Evolutionary conservation across 345 rosid species (phyloP).

Genomic region (Reutealis trisperma): DNA sequence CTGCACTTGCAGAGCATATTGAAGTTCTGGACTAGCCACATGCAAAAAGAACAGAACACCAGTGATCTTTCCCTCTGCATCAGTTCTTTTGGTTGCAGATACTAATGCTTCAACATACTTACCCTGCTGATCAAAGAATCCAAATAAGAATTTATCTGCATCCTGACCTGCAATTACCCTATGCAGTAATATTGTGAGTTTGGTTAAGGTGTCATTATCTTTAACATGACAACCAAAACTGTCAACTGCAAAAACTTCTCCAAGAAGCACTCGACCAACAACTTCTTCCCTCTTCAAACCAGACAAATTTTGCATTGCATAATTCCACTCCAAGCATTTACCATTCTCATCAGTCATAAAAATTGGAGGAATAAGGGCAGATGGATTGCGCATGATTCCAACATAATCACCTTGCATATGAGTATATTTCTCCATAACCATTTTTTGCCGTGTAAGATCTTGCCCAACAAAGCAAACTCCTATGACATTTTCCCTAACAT

Average conservation of each 20-base stretch:
- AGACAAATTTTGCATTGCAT: conserved; percentile 77
- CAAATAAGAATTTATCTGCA: conserved; percentile 59
- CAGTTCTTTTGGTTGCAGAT: conserved; percentile 60
- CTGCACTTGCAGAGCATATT: conserved; percentile 72
- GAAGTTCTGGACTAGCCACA: conserved; percentile 77
- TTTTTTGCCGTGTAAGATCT: conserved; percentile 69
- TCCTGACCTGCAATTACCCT: conserved; percentile 57
- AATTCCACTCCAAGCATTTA: conserved; percentile 76
- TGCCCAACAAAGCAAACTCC: conserved; percentile 87
- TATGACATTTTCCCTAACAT: conserved; percentile 48
- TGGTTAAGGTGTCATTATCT: conserved; percentile 67
- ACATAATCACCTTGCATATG: conserved; percentile 70
- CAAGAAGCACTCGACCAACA: conserved; percentile 58
- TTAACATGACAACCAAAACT: conserved; percentile 63
- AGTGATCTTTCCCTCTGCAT: conserved; percentile 57
- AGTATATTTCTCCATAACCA: conserved; percentile 54
- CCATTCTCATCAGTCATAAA: conserved; percentile 72
- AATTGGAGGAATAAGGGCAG: conserved; percentile 79
- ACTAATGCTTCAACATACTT: conserved; percentile 65
- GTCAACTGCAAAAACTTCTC: conserved; percentile 69
- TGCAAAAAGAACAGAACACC: conserved; percentile 76
- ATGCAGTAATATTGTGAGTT: conserved; percentile 62
- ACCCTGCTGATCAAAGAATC: conserved; percentile 63
- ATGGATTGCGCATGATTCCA: conserved; percentile 65
- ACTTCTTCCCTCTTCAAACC: conserved; percentile 78